These are phyloP conservation scores for Ceratocystiopsis brevicomis DNA, from an alignment of 2,329 filamentous ascomycete genomes.

Conservation along the genomic window DNA sequence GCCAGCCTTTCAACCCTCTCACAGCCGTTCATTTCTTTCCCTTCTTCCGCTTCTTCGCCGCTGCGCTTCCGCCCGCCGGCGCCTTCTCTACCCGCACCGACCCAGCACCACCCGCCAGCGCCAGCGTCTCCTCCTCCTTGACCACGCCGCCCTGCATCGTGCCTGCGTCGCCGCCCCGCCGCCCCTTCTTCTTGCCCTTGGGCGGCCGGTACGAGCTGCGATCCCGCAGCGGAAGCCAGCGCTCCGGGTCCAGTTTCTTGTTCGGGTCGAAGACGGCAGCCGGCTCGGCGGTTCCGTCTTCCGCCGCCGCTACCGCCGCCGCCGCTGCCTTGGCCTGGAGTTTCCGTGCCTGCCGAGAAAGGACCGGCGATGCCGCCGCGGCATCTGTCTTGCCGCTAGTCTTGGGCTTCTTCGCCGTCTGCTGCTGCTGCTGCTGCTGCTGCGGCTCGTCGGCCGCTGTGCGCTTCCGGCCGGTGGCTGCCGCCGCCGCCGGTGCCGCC, in stretches of 20 bases:
- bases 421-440: constrained; percentile 8
- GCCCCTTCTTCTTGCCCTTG: constrained; percentile 73
- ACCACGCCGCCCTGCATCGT: constrained; percentile 78
- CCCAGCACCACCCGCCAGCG: constrained; percentile 43
- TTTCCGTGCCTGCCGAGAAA: constrained; percentile 25
- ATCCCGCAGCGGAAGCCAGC: constrained; percentile 84
- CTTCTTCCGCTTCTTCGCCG: constrained; percentile 21
- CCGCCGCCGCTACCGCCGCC: background rate
- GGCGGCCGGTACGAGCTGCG: constrained; percentile 77
- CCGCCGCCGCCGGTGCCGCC: constrained; percentile 18
- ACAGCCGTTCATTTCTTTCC: constrained; percentile 18
- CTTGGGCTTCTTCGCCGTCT: constrained; percentile 6
- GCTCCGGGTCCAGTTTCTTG: constrained; percentile 72
- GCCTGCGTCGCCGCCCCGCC: constrained; percentile 30
- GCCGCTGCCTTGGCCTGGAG: constrained; percentile 12
- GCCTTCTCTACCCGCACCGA: constrained; percentile 46
- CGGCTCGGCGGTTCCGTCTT: constrained; percentile 15
- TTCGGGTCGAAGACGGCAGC: constrained; percentile 41
- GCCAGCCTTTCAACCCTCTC: background rate
- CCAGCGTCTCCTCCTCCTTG: constrained; percentile 50
- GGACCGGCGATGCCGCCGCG: constrained; percentile 21
- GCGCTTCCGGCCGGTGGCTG: constrained; percentile 25
- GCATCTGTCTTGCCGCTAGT: background rate
- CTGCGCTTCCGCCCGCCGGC: constrained; percentile 9
- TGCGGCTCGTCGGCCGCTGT: constrained; percentile 21